Base-by-base conservation (phyloP, 345 rosid genomes). In the Gossypium arboreum region DNA sequence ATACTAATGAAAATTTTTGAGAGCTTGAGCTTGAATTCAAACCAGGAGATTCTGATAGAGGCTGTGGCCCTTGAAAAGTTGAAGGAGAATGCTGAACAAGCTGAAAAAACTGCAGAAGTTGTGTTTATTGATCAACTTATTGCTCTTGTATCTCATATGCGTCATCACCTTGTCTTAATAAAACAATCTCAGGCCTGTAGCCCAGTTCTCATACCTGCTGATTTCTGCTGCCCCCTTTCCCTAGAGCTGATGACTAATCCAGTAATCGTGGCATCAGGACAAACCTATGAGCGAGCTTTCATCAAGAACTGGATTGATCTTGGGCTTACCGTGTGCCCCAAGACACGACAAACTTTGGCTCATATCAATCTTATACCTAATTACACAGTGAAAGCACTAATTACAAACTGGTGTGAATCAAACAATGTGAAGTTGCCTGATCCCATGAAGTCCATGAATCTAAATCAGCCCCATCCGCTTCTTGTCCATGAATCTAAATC, bases 191-290 rank as follows among this genome's bases (percentile, higher is more conserved):
- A 88, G 83, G 84, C 88, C 76, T 76, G 79, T 63, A 93, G 97
- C 78, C 89, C 89, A 5, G 84, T 93, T 58, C 85, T 97, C 76
- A 96, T 96, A 78, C 98, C 97, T 47, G 78, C 97, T n/a, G 99
- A 96, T 82, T 96, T 93, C 79, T 92, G 94, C 77, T 93, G 98
- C 66, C 99, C 98, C 73, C 90, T 96, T 15, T 96, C 99, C 3
- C 95, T 93, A 54, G 97, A 92, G 82, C 86, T 96, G 83, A 96
- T 96, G 99, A 88, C 92, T 24, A 97, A 93, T 86, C 99, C 98
- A 39, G 98, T 96, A 68, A 93, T 96, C 78, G 95, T 92, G 50
- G 88, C 94, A 72, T 89, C 97, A 48, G 98, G 99, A 71, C 95
- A 96, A 84, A 96, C 99, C 41, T 96, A 93, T 59, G 99, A 96